Base-by-base conservation (phyloP, 306 rosid genomes). In the Crataegus laevigata region DNA sequence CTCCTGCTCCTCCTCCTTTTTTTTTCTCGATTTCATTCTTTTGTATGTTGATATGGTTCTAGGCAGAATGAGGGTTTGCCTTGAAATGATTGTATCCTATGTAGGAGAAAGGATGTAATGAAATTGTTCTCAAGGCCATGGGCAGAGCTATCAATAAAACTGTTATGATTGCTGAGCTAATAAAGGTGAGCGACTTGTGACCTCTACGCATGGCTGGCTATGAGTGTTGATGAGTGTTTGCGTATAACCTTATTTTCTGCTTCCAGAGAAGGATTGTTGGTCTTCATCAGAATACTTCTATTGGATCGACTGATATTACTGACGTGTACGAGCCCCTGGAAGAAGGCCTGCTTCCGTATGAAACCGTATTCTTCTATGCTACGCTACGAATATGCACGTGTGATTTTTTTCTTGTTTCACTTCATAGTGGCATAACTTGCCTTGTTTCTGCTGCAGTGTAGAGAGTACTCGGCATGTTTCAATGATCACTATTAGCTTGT, bases 291-390 rank as follows among this genome's bases (percentile, higher is more conserved):
- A 88, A 83, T 76, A 89, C 92, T 4, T 62, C 30, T 22, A 89
- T 89, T 68, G 97, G 96, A 80, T 93, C 98, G 59, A 91, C 84
- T 42, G 97, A 91, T 84, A 89, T 93, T 63, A 93, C 91, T 15
- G 98, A 93, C 45, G 83, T 72, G 36, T 93, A 97, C 92, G 97
- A 93, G 68, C 98, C 98, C 11, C 89, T 91, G 1, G 98, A 93
- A 87, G 96, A 93, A 82, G 97, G 98, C 90, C 88, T 93, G 78
- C 90, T 87, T 75, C 92, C 94, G 98, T 93, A 88, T 67, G 97
- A 28, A 57, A 57, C 74, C 66, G 3, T 55, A 77, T 75, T 67
- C 59, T 71, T 64, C n/a, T 66, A 18, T 67, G 57, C 62, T 75
- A 38, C 6, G 26, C 11, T 57, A 43, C 3, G 7, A 12, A 3